Conservation (phyloP, 768 basidiomycete species). For the Myochromella boudieri region DNA sequence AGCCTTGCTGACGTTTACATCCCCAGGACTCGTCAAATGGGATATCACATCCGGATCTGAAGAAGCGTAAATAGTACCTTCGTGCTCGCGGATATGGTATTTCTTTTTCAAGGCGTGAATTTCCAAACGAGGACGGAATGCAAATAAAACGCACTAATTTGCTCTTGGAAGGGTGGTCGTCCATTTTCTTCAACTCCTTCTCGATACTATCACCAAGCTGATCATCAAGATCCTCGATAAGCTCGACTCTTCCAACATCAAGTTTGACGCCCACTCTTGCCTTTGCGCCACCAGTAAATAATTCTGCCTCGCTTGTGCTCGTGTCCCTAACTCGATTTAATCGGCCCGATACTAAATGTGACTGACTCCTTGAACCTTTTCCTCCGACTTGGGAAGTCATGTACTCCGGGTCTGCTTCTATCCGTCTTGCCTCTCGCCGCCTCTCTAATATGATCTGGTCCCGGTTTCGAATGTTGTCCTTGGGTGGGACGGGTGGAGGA, state of each 20-base stretch:
- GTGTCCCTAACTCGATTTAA: conserved; percentile 68
- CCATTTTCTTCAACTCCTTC: conserved; percentile 66
- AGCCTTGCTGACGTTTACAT: conserved; percentile 77
- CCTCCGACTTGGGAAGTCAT: conserved; percentile 10
- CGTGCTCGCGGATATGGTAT: conserved; percentile 81
- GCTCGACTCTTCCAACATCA: conserved; percentile 33
- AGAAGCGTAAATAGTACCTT: conserved; percentile 77
- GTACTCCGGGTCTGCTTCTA: conserved; percentile 41
- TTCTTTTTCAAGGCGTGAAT: too few species aligned
- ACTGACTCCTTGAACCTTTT: conserved; percentile 15
- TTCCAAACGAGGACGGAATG: too few species aligned
- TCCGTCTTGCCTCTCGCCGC: conserved; percentile 57
- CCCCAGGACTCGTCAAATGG: conserved; percentile 74
- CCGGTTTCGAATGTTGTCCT: conserved; percentile 63
- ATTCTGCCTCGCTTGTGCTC: conserved; percentile 75
- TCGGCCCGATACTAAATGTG: conserved; percentile 40
- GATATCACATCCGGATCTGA: conserved; percentile 70
- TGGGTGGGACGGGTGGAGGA: conserved; percentile 55
- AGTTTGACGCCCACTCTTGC: conserved; percentile 36
- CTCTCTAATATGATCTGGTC: conserved; percentile 74
- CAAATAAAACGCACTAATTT: conserved; percentile 35
- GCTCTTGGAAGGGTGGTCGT: conserved; percentile 37
- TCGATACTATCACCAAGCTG: conserved; percentile 70
- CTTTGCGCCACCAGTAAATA: conserved; percentile 33
- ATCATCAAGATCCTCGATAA: conserved; percentile 39